A percentile compares a stretch with the other conserved stretches of the same genome.
phyloP scores from a whole-genome alignment of 805 yeast genomes.

The Lipomyces spencermartinsiae region DNA sequence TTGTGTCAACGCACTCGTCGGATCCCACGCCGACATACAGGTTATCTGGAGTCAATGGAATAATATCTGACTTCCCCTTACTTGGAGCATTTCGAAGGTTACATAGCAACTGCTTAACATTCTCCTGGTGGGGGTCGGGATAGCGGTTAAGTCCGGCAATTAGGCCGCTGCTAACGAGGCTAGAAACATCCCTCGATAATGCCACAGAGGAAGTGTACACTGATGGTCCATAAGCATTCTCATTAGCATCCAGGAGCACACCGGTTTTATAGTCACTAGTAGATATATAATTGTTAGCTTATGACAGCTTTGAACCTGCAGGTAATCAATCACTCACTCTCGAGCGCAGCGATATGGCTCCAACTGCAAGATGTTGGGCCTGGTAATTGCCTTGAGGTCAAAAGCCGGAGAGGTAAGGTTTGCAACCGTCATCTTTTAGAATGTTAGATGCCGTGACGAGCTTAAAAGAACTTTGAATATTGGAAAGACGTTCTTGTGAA shows the following conservation, averaged over 20 bases:
- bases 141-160: constrained; percentile 77
- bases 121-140: constrained; percentile 94
- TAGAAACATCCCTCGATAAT: constrained; percentile 7
- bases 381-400: constrained; percentile 56
- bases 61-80: constrained; percentile 37
- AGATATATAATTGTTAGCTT: background rate
- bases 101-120: constrained; percentile 72
- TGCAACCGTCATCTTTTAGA: constrained; percentile 28
- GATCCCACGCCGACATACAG: constrained; percentile 95
- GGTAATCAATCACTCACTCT: constrained; percentile 54
- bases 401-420: constrained; percentile 36
- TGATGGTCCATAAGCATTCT: constrained; percentile 92
- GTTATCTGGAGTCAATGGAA: constrained; percentile 63
- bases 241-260: constrained; percentile 90
- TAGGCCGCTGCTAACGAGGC: constrained; percentile 55
- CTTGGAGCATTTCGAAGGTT: constrained; percentile 69
- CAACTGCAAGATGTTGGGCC: constrained; percentile 82
- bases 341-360: constrained; percentile 97
- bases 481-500: too few relatives aligned
- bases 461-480: background rate
- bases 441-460: background rate
- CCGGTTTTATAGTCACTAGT: constrained; percentile 81
- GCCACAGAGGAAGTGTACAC: constrained; percentile 42
- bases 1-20: constrained; percentile 90
- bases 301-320: background rate